Evolutionary conservation across 352 stramenopile species (phyloP).

Genomic region (Pythium phragmiticola): DNA sequence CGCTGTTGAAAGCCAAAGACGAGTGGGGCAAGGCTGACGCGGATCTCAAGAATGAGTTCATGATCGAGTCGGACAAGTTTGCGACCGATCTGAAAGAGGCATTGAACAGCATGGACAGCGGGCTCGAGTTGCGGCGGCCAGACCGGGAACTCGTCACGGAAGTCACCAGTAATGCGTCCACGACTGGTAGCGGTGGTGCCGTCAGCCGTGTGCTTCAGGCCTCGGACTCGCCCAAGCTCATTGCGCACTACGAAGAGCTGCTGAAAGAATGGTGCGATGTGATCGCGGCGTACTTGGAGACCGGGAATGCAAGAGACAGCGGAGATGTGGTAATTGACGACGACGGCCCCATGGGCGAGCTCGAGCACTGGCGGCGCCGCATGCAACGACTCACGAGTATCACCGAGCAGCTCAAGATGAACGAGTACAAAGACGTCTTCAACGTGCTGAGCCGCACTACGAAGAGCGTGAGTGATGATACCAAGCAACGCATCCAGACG

Average conservation of each 20-base stretch:
- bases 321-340: conserved; percentile 78
- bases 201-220: conserved; percentile 56
- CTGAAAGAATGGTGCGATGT: conserved; percentile 97
- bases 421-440: conserved; percentile 95
- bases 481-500: conserved; percentile 92
- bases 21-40: conserved; percentile 95
- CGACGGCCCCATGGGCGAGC: conserved; percentile 94
- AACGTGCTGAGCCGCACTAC: conserved; percentile 86
- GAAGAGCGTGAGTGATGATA: conserved; percentile 85
- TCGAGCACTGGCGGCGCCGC: conserved; percentile 95
- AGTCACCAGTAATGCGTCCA: conserved; percentile 37
- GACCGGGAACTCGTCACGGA: conserved; percentile 77
- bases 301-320: conserved; percentile 32
- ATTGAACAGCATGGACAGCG: conserved; percentile 94
- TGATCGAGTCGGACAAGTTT: conserved; percentile 95
- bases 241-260: conserved; percentile 95
- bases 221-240: conserved; percentile 86
- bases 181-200: conserved; percentile 39
- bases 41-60: conserved; percentile 92
- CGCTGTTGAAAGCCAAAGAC: conserved; percentile 91
- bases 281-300: conserved; percentile 93
- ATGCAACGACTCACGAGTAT: conserved; percentile 99
- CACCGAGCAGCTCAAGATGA: conserved; percentile 97
- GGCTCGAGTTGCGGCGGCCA: conserved; percentile 90
- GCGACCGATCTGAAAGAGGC: conserved; percentile 93